Base-by-base conservation (phyloP, 352 stramenopile genomes). In the Pythium diclinum region DNA sequence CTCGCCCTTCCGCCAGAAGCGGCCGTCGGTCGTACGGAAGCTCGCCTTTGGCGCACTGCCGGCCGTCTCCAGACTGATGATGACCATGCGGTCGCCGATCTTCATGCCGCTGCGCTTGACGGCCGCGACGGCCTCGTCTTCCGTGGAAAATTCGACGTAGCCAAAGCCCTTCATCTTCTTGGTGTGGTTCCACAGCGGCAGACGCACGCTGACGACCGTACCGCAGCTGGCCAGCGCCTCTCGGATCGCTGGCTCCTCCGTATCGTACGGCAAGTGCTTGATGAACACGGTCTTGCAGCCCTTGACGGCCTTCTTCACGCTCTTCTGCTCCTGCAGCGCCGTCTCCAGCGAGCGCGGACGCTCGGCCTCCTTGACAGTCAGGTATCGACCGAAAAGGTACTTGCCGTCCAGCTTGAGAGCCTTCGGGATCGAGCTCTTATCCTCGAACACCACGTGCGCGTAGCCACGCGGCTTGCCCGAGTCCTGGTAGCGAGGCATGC, bases 81-180 rank as follows among this genome's bases (percentile, higher is more conserved):
- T 81, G 23, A 97, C 87, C 65, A 95, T 93, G 38, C 95, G 83
- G 42, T 91, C 86, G 40, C 81, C 77, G 44, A 98, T 89, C 65
- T 86, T 88, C 83, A 93, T 94, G 56, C 88, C 88, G 64, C 83
- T 92, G 61, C 84, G 77, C 66, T 84, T 86, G 42, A 85, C 74
- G 48, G 86, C 86, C 48, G 76, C 70, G 23, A 89, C 63, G 6
- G 88, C 86, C 52, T 87, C 77, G n/a, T 88, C 78, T 61, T 94
- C 86, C 17, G 59, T 88, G n/a, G 77, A 76, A 59, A 95, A 96
- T 73, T 94, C 86, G 21, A 96, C 86, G 65, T 99, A 99, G 38
- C 88, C 92, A 81, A 99, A 98, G 53, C 97, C 97, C 78, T 99
- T 99, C 16, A 93, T 81, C 64, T 97, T 93, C 66, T 96, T 90